Conservation (phyloP, 208 protist species). For the Leishmania lainsoni region DNA sequence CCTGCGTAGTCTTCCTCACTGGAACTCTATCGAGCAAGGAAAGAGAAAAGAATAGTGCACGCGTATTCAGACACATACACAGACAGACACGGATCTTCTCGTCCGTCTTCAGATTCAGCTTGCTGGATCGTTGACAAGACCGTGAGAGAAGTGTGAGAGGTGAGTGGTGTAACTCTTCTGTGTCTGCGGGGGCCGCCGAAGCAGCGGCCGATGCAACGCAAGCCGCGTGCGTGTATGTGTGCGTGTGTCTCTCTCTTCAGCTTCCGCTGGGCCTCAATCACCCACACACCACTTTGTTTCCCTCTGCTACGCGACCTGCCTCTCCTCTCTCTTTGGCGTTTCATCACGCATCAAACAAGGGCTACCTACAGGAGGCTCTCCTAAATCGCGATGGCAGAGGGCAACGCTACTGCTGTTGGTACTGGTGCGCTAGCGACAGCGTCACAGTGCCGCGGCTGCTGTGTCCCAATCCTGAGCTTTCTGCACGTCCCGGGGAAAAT, state of each 20-base stretch:
- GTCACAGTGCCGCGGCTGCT: conserved; percentile 17
- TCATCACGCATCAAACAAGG: not conserved
- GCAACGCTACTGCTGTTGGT: not conserved
- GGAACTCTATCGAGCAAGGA: not conserved
- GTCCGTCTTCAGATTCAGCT: not conserved
- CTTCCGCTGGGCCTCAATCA: not conserved
- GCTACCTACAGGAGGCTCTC: not conserved
- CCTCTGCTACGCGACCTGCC: not conserved
- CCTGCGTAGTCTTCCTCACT: not conserved
- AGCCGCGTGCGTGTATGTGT: no score
- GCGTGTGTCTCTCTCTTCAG: not conserved
- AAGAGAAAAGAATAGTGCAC: not conserved
- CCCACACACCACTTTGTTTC: not conserved
- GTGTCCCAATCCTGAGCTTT: conserved; percentile 76
- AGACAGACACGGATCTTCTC: no score
- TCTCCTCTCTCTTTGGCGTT: not conserved
- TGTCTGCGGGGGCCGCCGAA: not conserved
- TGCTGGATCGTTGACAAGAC: not conserved
- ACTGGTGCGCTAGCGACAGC: not conserved
- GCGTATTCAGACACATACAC: not conserved
- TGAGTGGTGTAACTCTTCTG: not conserved
- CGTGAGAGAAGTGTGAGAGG: not conserved
- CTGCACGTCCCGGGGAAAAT: conserved; percentile 84
- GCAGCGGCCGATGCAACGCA: not conserved
- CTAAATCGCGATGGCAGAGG: not conserved